A percentile compares a stretch with the other conserved stretches of the same genome.
phyloP scores from a whole-genome alignment of 129 eudicot species.

The Flaveria sonorensis region DNA sequence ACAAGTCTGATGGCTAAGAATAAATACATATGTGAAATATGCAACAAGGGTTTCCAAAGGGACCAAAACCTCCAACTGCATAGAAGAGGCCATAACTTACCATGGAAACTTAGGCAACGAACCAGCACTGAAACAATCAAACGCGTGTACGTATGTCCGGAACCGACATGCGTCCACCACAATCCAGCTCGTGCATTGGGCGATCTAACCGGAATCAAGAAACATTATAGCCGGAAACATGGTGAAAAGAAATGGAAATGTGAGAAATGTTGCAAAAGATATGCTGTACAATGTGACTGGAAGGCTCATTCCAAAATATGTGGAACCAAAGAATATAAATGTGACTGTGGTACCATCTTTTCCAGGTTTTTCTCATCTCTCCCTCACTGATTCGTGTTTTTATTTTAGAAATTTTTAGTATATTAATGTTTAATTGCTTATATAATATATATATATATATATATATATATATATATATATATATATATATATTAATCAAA shows the following conservation, averaged over 20 bases:
- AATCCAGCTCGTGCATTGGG: slow-evolving; percentile 49
- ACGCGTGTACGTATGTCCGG: slow-evolving; percentile 47
- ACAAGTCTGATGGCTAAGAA: slow-evolving; percentile 48
- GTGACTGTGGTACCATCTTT: slow-evolving; percentile 53
- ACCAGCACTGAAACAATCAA: slow-evolving; percentile 38
- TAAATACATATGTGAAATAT: slow-evolving; percentile 45
- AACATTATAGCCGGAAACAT: slow-evolving; percentile 45
- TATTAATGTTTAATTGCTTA: background rate
- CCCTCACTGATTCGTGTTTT: background rate
- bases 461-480: background rate
- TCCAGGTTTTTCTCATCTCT: slow-evolving; percentile 33
- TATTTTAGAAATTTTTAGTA: background rate
- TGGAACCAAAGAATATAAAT: slow-evolving; percentile 50
- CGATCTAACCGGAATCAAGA: slow-evolving; percentile 44
- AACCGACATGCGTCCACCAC: slow-evolving; percentile 48
- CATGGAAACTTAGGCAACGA: slow-evolving; percentile 50
- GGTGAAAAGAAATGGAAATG: slow-evolving; percentile 54
- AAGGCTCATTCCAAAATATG: slow-evolving; percentile 48
- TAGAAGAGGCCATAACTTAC: slow-evolving; percentile 45
- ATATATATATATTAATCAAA: background rate
- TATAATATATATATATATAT: background rate
- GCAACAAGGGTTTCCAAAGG: slow-evolving; percentile 47
- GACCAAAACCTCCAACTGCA: slow-evolving; percentile 47
- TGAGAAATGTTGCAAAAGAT: slow-evolving; percentile 47
- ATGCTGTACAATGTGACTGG: slow-evolving; percentile 53